These are phyloP conservation scores for Yarrowia hollandica DNA, from an alignment of 805 yeast genomes.

Conservation along the genomic window DNA sequence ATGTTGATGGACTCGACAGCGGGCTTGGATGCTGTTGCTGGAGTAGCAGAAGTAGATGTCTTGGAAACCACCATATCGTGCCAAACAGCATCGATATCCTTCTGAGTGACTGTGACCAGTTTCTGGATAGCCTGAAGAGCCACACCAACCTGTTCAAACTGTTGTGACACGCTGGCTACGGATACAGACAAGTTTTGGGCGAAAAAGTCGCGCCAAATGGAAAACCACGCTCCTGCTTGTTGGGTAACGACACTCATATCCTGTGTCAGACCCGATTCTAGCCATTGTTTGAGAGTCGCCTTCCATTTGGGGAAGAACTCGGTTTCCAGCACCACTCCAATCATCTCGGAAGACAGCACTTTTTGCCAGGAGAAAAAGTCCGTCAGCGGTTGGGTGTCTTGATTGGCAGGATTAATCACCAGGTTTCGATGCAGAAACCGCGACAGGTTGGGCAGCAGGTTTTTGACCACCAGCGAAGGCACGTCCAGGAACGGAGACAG, in stretches of 20 bases:
- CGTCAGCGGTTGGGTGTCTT: conserved; percentile 33
- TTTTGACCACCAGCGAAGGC: conserved; percentile 28
- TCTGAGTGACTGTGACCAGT: not conserved
- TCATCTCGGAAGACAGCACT: conserved; percentile 32
- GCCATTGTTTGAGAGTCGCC: conserved; percentile 39
- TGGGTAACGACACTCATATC: not conserved
- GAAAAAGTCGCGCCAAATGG: conserved; percentile 40
- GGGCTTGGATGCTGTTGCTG: not conserved
- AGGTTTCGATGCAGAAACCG: conserved; percentile 33
- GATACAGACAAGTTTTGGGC: conserved; percentile 32
- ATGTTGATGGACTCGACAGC: not conserved
- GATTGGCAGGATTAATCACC: conserved; percentile 39
- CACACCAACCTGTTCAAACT: not conserved
- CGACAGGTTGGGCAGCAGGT: conserved; percentile 32
- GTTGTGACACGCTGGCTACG: not conserved
- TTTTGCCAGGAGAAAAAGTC: conserved; percentile 37
- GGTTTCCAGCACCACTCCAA: conserved; percentile 40
- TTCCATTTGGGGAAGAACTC: conserved; percentile 47
- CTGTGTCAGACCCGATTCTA: conserved; percentile 23
- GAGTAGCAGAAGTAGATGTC: not conserved
- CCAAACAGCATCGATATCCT: not conserved
- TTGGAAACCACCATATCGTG: not conserved
- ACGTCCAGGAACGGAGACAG: not conserved
- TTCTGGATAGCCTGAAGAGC: not conserved
- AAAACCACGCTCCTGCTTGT: conserved; percentile 37